phyloP scores from a whole-genome alignment of 345 rosid genomes.

The Acer yangbiense region DNA sequence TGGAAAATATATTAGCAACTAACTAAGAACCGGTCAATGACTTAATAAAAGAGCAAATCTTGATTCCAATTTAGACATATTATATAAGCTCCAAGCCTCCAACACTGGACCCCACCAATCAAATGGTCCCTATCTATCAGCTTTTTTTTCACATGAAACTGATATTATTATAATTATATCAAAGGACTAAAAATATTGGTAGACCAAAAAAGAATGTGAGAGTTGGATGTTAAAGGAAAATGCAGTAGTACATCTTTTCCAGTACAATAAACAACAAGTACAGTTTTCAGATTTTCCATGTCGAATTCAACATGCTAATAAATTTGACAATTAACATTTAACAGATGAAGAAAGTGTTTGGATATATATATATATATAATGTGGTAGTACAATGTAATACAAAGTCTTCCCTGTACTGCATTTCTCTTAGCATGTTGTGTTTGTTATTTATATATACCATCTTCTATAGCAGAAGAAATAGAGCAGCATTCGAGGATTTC shows the following conservation, averaged over 20 bases:
- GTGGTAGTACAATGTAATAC: conserved; percentile 14
- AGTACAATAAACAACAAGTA: conserved; percentile 29
- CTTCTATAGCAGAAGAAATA: conserved; percentile 6
- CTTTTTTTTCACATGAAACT: no score
- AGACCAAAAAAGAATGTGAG: neutral
- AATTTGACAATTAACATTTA: neutral
- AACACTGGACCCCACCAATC: conserved; percentile 18
- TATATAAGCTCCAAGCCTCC: neutral
- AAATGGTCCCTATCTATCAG: neutral
- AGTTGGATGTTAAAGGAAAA: neutral
- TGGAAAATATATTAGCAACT: no score
- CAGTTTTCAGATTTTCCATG: neutral
- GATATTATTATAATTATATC: no score
- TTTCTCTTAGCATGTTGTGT: neutral
- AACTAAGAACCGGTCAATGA: neutral
- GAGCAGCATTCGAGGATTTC: conserved; percentile 13
- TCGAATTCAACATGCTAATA: neutral
- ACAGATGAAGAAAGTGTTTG: neutral
- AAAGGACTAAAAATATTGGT: neutral
- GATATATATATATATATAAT: neutral
- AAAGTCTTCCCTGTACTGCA: conserved; percentile 12
- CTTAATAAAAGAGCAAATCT: neutral
- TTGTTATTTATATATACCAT: neutral
- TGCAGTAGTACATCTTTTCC: conserved; percentile 19
- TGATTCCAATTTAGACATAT: neutral